Percentiles rank a stretch among this genome's conserved stretches.
phyloP scores from a whole-genome alignment of 495 filamentous ascomycete genomes.

The Penicillium longicatenatum region DNA sequence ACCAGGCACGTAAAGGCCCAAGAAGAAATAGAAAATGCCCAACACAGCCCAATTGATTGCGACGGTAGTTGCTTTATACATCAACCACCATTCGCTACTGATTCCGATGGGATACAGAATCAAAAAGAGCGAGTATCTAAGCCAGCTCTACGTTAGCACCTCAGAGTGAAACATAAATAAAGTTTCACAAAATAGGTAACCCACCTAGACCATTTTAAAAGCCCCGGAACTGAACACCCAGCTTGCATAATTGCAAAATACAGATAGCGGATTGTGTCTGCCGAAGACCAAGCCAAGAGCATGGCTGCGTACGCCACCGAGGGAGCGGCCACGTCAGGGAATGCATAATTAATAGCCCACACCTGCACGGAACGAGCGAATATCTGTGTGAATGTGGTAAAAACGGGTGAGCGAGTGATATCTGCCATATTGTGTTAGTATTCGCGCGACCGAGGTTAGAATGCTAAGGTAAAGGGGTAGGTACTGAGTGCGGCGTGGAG shows the following conservation, averaged over 20 bases:
- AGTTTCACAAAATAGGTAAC: conserved; percentile 1
- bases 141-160: background rate
- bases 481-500: conserved; percentile 53
- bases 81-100: conserved; percentile 50
- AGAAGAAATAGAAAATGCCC: conserved; percentile 42
- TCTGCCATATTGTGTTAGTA: conserved; percentile 31
- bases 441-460: conserved; percentile 13
- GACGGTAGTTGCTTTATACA: conserved; percentile 38
- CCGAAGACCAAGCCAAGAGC: conserved; percentile 55
- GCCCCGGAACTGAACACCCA: conserved; percentile 29
- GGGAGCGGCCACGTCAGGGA: conserved; percentile 34
- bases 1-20: conserved; percentile 73
- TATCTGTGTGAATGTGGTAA: conserved; percentile 56
- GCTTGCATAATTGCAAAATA: conserved; percentile 50
- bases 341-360: conserved; percentile 50
- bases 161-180: background rate
- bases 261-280: conserved; percentile 52
- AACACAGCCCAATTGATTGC: conserved; percentile 25
- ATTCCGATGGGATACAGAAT: conserved; percentile 58
- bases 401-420: conserved; percentile 52
- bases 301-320: conserved; percentile 45
- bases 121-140: conserved; percentile 54
- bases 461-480: background rate
- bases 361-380: conserved; percentile 55
- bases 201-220: conserved; percentile 46